phyloP scores from a whole-genome alignment of 78 protist species.

The Emiliania huxleyi region DNA sequence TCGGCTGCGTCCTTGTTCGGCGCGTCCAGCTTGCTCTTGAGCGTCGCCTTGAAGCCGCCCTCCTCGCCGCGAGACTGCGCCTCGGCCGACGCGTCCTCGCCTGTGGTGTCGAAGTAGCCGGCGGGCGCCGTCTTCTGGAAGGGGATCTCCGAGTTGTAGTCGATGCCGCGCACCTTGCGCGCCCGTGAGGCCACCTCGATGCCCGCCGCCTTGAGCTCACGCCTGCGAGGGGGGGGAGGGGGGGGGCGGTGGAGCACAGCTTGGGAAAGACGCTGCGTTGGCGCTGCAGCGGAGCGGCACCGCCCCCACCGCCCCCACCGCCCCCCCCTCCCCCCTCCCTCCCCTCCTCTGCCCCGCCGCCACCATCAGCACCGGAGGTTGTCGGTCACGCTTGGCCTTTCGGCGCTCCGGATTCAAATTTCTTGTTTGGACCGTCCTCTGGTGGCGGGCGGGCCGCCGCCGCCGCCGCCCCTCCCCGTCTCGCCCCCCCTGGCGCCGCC shows the following conservation, averaged over 20 bases:
- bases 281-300: neutral
- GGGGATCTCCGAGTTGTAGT: constrained; percentile 58
- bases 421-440: neutral
- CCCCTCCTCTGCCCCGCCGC: too few species aligned
- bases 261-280: too few species aligned
- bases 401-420: too few species aligned
- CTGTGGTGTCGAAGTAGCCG: constrained; percentile 56
- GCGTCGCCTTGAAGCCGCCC: neutral
- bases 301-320: too few species aligned
- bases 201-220: constrained; percentile 65
- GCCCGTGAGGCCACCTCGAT: constrained; percentile 6
- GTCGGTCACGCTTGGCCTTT: too few species aligned
- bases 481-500: too few species aligned
- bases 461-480: too few species aligned
- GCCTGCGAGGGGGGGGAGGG: too few species aligned
- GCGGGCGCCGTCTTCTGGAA: constrained; percentile 44
- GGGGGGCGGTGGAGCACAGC: too few species aligned
- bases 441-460: constrained; percentile 57
- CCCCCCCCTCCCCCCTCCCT: too few species aligned
- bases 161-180: constrained; percentile 16
- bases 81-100: constrained; percentile 30
- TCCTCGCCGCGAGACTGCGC: neutral
- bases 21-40: constrained; percentile 29
- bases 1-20: constrained; percentile 33
- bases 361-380: too few species aligned